Conservation (phyloP, 1,139 yeast genomes). For the Nakaseomyces kungkrabaensis region DNA sequence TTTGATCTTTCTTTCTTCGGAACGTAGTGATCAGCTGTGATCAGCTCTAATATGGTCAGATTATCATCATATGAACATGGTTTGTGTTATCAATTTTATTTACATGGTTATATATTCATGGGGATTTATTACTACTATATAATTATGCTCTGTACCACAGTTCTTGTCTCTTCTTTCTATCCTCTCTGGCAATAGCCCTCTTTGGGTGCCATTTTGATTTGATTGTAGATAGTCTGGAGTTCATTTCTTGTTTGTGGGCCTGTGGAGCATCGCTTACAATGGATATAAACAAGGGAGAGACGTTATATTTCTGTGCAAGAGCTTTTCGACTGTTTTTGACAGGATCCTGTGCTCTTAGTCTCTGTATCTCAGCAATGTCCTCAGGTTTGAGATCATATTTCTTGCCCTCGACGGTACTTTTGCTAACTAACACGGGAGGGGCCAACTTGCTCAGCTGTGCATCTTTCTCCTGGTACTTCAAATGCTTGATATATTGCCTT, state of each 20-base stretch:
- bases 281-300: slow-evolving; percentile 46
- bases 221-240: slow-evolving; percentile 34
- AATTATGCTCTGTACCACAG: slow-evolving; percentile 54
- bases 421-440: slow-evolving; percentile 21
- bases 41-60: no score
- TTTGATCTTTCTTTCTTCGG: no score
- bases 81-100: slow-evolving; percentile 1
- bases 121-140: background rate
- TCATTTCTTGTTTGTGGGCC: slow-evolving; percentile 37
- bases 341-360: slow-evolving; percentile 55
- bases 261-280: slow-evolving; percentile 39
- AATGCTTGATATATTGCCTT: slow-evolving; percentile 6
- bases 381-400: slow-evolving; percentile 52
- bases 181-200: slow-evolving; percentile 39
- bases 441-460: slow-evolving; percentile 16
- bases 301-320: slow-evolving; percentile 54
- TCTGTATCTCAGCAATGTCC: slow-evolving; percentile 51
- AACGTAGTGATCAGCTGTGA: no score
- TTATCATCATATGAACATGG: slow-evolving; percentile 8
- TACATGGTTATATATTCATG: background rate
- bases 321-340: slow-evolving; percentile 54
- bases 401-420: slow-evolving; percentile 30
- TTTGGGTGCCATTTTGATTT: slow-evolving; percentile 41
- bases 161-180: slow-evolving; percentile 46
- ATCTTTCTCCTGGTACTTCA: slow-evolving; percentile 8